Base-by-base conservation (phyloP, 2,329 filamentous ascomycete genomes). In the Penicillium hordei region DNA sequence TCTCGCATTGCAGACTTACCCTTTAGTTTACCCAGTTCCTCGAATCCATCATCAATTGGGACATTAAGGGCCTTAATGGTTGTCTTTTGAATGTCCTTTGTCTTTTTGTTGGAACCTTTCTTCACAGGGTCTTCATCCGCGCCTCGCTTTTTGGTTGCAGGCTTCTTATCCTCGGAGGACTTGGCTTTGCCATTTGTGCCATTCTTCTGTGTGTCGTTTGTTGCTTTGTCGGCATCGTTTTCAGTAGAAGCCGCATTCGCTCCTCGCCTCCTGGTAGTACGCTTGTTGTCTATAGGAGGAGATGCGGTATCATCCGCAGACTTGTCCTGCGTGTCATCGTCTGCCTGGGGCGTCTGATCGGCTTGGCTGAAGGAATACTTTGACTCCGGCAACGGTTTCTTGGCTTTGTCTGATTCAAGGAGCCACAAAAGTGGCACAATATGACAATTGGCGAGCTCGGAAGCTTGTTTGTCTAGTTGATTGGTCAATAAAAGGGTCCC, bases 381-480 rank as follows among this genome's bases (percentile, higher is more conserved):
- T 15, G 72, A 70, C 54, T 78, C 76, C 9, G 76, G 64, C 9
- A 79, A 66, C 33, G 74, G 78, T 12, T 74, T 69, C 45, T 75
- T 76, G 17, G 74, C 70, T 15, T 74, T 60, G 38, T 82, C 74
- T 23, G 81, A 86, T n/a, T 86, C 81, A 2, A 82, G 61, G 5
- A 90, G 75, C 89, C 89, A 91, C 15, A 82, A 74, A 0, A 87
- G 70, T 10, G 73, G 78, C 27, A 91, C 81, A 45, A 90, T 79
- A 3, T 79, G 79, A 13, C 88, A 73, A 21, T 70, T 76, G 34
- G 80, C 76, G 13, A 76, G 64, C 10, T 76, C 70, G 5, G 80
- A 83, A 17, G 81, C 64, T 75, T 76, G 62, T 83, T 70, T 63
- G 52, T 72, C 73, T 76, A 40, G 23, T n/a, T 87, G 74, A 86